Conservation (phyloP, 78 protist genomes). For the Cavenderia fasciculata region DNA sequence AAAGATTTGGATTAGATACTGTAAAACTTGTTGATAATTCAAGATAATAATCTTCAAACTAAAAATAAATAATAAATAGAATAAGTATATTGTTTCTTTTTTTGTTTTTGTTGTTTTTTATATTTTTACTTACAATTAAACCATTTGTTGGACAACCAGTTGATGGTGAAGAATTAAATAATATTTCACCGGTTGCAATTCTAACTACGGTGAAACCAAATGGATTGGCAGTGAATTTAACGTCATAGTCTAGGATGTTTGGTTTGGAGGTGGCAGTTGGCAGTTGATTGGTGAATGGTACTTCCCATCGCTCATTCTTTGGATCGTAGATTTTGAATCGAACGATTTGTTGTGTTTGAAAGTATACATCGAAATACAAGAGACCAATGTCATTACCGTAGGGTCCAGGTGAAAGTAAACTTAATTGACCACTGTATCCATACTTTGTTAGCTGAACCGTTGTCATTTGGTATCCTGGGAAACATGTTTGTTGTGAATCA, state of each 20-base stretch:
- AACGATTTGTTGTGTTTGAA: constrained; percentile 27
- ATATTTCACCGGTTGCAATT: constrained; percentile 23
- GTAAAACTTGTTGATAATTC: constrained; percentile 61
- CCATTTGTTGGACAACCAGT: constrained; percentile 51
- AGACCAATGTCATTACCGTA: background rate
- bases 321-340: constrained; percentile 75
- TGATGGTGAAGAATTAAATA: constrained; percentile 46
- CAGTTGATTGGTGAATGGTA: constrained; percentile 5
- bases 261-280: constrained; percentile 10
- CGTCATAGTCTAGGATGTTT: background rate
- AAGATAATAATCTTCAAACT: constrained; percentile 70
- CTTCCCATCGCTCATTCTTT: constrained; percentile 52
- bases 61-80: background rate
- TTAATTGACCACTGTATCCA: constrained; percentile 19
- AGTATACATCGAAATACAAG: background rate
- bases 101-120: too few species aligned
- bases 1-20: constrained; percentile 35
- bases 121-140: constrained; percentile 42
- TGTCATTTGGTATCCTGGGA: constrained; percentile 8
- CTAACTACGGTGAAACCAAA: constrained; percentile 40
- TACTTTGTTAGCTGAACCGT: background rate
- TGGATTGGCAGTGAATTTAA: background rate
- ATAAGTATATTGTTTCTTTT: background rate
- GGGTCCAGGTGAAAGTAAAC: constrained; percentile 43
- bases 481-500: too few species aligned